Evolutionary conservation across 495 filamentous ascomycete species (phyloP).

Genomic region (Penicillium turbatum): DNA sequence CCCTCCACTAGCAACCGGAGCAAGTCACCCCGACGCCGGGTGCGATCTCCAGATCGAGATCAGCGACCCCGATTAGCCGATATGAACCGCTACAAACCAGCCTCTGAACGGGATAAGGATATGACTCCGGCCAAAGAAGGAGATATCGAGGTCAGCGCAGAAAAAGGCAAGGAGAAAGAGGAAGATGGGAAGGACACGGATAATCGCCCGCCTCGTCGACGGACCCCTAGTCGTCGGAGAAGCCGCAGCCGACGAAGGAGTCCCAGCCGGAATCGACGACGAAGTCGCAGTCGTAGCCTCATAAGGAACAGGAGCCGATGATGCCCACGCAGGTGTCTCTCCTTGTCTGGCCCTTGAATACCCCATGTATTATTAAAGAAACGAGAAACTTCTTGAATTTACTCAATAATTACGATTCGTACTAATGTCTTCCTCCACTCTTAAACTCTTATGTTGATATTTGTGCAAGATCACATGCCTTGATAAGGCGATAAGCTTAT

Average conservation of each 20-base stretch:
- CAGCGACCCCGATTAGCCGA: constrained; percentile 29
- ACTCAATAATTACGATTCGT: background rate
- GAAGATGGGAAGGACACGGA: constrained; percentile 17
- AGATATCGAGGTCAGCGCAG: background rate
- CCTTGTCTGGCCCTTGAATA: background rate
- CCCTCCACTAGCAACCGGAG: constrained; percentile 43
- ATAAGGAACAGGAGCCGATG: constrained; percentile 8
- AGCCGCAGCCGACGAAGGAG: constrained; percentile 18
- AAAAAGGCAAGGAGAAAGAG: constrained; percentile 5
- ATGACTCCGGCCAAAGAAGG: constrained; percentile 3
- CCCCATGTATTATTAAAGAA: constrained; percentile 8
- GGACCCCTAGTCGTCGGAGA: constrained; percentile 12
- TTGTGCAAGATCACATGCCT: constrained; percentile 2
- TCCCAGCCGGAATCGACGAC: constrained; percentile 14
- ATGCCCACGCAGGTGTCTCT: background rate
- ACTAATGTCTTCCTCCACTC: background rate
- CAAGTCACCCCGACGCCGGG: constrained; percentile 42
- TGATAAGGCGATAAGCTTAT: constrained; percentile 17
- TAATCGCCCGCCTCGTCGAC: constrained; percentile 20
- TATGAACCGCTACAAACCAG: constrained; percentile 55
- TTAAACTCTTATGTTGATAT: background rate
- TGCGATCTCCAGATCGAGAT: constrained; percentile 35
- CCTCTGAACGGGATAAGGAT: constrained; percentile 31
- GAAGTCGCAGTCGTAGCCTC: constrained; percentile 16
- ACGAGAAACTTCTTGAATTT: background rate